A percentile compares a stretch with the other conserved stretches of the same genome.
These are phyloP conservation scores for Didymella glomerata DNA, from an alignment of 2,329 filamentous ascomycete genomes.

Conservation along the genomic window DNA sequence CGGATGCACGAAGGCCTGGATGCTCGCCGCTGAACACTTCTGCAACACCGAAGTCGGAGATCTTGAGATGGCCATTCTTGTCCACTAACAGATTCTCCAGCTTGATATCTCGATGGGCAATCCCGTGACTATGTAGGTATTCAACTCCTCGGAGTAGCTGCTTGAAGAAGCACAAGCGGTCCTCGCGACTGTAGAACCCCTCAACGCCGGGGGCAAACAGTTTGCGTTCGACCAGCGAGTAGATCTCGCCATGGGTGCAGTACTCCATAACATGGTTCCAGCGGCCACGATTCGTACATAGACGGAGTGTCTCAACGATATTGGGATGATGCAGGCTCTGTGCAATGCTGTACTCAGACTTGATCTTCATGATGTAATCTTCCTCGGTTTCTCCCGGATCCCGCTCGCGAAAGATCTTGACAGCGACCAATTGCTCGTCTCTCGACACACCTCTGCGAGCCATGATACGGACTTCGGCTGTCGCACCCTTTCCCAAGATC, in stretches of 20 bases:
- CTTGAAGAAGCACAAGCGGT: constrained; percentile 87
- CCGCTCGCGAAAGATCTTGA: constrained; percentile 86
- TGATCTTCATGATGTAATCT: constrained; percentile 88
- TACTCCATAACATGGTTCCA: constrained; percentile 97
- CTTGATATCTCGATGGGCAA: constrained; percentile 91
- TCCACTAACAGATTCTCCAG: constrained; percentile 85
- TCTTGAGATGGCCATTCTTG: constrained; percentile 82
- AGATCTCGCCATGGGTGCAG: constrained; percentile 83
- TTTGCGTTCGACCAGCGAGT: constrained; percentile 71
- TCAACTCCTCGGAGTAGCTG: constrained; percentile 83
- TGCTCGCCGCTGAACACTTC: constrained; percentile 86
- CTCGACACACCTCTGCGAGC: constrained; percentile 67
- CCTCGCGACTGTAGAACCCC: constrained; percentile 65
- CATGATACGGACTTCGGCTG: constrained; percentile 84
- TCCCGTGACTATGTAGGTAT: constrained; percentile 83
- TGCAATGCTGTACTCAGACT: constrained; percentile 87
- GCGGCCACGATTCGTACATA: constrained; percentile 75
- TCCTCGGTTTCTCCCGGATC: constrained; percentile 72
- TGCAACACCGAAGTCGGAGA: constrained; percentile 90
- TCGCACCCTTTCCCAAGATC: constrained; percentile 81
- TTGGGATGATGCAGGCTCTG: constrained; percentile 88
- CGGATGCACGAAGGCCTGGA: constrained; percentile 76
- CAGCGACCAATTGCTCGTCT: constrained; percentile 76
- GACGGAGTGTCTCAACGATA: constrained; percentile 79
- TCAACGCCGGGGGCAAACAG: constrained; percentile 62